Conservation (phyloP, 106 monocot genomes). For the Ottelia alismoides region DNA sequence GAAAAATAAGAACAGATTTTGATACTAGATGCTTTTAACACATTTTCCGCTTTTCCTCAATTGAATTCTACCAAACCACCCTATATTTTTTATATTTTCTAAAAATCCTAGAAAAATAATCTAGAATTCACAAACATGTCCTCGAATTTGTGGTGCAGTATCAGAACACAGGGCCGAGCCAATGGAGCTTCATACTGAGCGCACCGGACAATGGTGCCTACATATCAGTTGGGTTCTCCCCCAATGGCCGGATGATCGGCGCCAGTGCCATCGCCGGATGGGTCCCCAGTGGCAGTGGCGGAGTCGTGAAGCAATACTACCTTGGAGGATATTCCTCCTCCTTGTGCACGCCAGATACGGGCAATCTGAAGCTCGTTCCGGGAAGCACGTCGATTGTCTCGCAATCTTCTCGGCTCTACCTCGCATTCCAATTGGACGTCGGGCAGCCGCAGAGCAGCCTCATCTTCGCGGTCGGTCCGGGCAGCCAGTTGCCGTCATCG, state of each 20-base stretch:
- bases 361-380: not conserved
- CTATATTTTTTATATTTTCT: not conserved
- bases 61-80: not conserved
- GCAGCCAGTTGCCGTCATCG: not conserved
- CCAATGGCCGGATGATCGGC: constrained; percentile 5
- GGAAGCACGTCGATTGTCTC: not conserved
- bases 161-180: not conserved
- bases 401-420: constrained; percentile 6
- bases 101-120: too few relatives aligned
- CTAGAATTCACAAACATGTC: too few relatives aligned
- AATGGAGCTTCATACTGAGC: constrained; percentile 8
- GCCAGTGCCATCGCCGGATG: constrained; percentile 5
- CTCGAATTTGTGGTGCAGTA: too few relatives aligned
- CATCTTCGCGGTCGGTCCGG: constrained; percentile 6
- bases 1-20: not conserved
- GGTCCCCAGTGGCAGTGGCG: not conserved
- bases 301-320: constrained; percentile 5
- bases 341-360: constrained; percentile 1
- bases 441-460: not conserved
- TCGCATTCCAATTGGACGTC: constrained; percentile 3
- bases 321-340: not conserved
- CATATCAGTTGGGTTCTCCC: constrained; percentile 6
- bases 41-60: not conserved
- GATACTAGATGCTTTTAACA: not conserved
- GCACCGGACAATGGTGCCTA: constrained; percentile 5